A percentile compares a stretch with the other conserved stretches of the same genome.
Evolutionary conservation across 176 grass and related monocot genomes (phyloP).

Genomic region (Musa beccarii): DNA sequence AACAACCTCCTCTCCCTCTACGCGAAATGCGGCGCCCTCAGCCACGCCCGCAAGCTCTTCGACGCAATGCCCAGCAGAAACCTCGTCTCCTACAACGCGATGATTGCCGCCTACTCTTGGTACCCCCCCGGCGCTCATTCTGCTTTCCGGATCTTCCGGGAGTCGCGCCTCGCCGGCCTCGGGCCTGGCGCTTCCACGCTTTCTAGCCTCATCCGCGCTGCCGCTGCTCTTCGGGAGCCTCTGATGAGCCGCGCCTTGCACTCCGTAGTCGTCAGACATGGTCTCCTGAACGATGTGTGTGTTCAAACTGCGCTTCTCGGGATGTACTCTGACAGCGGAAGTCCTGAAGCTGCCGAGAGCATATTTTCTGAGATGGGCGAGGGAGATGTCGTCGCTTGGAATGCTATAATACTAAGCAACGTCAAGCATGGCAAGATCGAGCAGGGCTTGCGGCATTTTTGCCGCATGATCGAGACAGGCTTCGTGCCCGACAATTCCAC

Average conservation of each 20-base stretch:
- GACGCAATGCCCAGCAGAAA: constrained; percentile 39
- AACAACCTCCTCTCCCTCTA: constrained; percentile 84
- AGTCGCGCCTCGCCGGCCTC: constrained; percentile 29
- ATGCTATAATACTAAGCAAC: constrained; percentile 57
- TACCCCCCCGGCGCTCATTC: constrained; percentile 15
- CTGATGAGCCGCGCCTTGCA: constrained; percentile 27
- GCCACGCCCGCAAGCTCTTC: constrained; percentile 58
- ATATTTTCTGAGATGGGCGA: constrained; percentile 55
- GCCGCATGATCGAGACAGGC: constrained; percentile 31
- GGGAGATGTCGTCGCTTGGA: constrained; percentile 62
- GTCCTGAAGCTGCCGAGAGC: constrained; percentile 31
- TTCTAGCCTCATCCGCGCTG: constrained; percentile 45
- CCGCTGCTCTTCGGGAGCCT: constrained; percentile 11
- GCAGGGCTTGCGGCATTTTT: constrained; percentile 35
- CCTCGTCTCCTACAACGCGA: constrained; percentile 67
- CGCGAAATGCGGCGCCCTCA: constrained; percentile 31
- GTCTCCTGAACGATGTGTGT: constrained; percentile 38
- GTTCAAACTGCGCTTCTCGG: constrained; percentile 64
- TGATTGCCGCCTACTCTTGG: constrained; percentile 54
- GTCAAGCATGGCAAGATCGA: constrained; percentile 39
- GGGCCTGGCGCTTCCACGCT: constrained; percentile 54
- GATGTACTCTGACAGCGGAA: constrained; percentile 53
- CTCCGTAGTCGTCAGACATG: constrained; percentile 21
- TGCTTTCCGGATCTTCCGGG: constrained; percentile 39
- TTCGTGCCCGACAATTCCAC: constrained; percentile 43